Evolutionary conservation across 2,329 filamentous ascomycete species (phyloP), one percentile per base, ranked within the genome.

Genomic region (Phialophora verrucosa): DNA sequence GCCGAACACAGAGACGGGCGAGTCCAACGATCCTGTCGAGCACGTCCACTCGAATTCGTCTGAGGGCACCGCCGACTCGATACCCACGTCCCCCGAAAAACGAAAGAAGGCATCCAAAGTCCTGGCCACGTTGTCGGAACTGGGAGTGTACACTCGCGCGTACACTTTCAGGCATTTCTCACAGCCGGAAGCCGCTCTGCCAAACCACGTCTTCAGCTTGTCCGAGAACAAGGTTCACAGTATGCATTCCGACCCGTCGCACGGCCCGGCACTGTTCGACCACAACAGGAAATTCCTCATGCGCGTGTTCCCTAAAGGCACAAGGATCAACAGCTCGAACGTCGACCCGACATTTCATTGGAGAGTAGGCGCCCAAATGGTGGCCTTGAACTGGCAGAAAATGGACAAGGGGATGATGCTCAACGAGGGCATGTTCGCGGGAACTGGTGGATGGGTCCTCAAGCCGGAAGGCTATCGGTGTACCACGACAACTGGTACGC

Each of bases 331-430:
- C 67, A 96, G 92, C 0, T 95, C 91, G 0, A 98, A 97, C 75
- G 83, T 96, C 12, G 92, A 97, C 72, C 93, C 94, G 4, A 86
- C 88, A 0, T 84, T 90, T 3, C 95, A 93, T 78, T 97, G 93
- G 93, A 86, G 92, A 35, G 89, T 91, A 70, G 93, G 93, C 14
- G 90, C 96, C 2, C 93, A 97, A 78, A 90, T 97, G 72, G 92
- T 96, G 1, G 93, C 93, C 0, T 82, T 98, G 67, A 97, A 97
- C 79, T 98, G 93, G 92, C 93, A 98, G 78, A 90, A 89, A 68
- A 89, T 91, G 77, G 93, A 97, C 74, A 90, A 92, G 72, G 93
- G 92, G 35, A 96, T 96, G 89, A 97, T 97, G 94, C 85, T 97
- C 14, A 97, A 97, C 75, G 89, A 95, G 75, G 93, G 88, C 72